These are phyloP conservation scores for Marasmius fiardii DNA, from an alignment of 1,284 basidiomycete genomes.

Conservation along the genomic window DNA sequence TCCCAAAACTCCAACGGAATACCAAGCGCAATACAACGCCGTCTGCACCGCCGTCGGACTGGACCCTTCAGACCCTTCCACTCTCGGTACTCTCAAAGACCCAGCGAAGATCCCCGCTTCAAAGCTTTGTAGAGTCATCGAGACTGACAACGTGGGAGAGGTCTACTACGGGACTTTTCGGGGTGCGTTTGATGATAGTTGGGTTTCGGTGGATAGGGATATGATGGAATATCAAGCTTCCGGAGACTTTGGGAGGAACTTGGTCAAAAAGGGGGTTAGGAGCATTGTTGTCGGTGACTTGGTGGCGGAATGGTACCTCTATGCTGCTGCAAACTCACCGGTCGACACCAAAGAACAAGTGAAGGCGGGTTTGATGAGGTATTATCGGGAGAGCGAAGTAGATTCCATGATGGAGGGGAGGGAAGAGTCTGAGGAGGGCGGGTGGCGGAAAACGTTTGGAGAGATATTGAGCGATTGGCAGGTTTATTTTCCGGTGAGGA, in stretches of 20 bases:
- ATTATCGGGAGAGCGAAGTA: slow-evolving; percentile 51
- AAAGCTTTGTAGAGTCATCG: slow-evolving; percentile 53
- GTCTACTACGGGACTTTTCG: slow-evolving; percentile 61
- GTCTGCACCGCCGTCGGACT: slow-evolving; percentile 54
- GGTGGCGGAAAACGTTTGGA: slow-evolving; percentile 48
- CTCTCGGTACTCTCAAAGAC: slow-evolving; percentile 49
- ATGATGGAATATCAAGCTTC: slow-evolving; percentile 69
- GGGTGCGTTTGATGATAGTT: slow-evolving; percentile 54
- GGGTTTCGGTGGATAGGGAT: slow-evolving; percentile 49
- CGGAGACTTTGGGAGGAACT: slow-evolving; percentile 51
- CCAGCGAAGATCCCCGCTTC: slow-evolving; percentile 42
- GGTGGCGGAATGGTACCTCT: slow-evolving; percentile 75
- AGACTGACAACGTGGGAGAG: slow-evolving; percentile 46
- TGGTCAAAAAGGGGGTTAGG: slow-evolving; percentile 55
- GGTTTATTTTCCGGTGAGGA: slow-evolving; percentile 64
- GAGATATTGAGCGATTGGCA: slow-evolving; percentile 64
- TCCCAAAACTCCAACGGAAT: slow-evolving; percentile 57
- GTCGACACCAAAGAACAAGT: slow-evolving; percentile 47
- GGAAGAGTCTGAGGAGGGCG: slow-evolving; percentile 35
- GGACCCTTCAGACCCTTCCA: slow-evolving; percentile 45
- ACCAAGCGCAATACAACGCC: slow-evolving; percentile 59
- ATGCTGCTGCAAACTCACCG: slow-evolving; percentile 61
- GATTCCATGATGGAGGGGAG: slow-evolving; percentile 45
- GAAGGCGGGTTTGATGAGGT: slow-evolving; percentile 54
- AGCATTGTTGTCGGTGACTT: slow-evolving; percentile 66